A percentile compares a stretch with the other conserved stretches of the same genome.
Conservation (phyloP, 2,329 filamentous ascomycete genomes). For the Cadophora gregata region DNA sequence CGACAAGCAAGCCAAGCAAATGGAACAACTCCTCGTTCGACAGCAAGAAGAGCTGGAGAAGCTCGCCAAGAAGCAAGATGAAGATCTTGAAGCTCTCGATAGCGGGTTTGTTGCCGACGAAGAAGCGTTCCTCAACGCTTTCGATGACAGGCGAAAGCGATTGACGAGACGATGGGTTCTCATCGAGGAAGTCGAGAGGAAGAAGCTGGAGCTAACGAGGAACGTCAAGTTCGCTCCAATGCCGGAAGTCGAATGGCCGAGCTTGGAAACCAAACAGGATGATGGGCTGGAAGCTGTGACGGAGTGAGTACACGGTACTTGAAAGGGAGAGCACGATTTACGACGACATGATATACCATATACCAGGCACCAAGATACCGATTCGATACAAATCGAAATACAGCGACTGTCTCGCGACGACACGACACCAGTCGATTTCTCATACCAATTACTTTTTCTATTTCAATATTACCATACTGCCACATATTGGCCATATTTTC, state of each 20-base stretch:
- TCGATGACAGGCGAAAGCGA: slow-evolving; percentile 52
- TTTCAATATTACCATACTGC: background rate
- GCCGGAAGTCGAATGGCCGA: slow-evolving; percentile 50
- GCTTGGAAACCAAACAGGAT: slow-evolving; percentile 26
- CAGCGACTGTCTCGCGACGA: slow-evolving; percentile 3
- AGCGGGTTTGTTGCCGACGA: slow-evolving; percentile 56
- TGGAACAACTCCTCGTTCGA: slow-evolving; percentile 62
- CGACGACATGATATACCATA: background rate
- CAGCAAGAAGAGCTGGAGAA: slow-evolving; percentile 59
- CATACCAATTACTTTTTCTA: background rate
- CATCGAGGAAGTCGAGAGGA: slow-evolving; percentile 58
- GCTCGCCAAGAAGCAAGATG: slow-evolving; percentile 52
- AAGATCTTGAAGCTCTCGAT: slow-evolving; percentile 56
- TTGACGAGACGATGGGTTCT: slow-evolving; percentile 59
- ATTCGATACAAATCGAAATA: background rate
- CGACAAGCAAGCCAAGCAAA: slow-evolving; percentile 66
- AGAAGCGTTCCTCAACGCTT: slow-evolving; percentile 52
- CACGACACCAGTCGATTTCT: background rate
- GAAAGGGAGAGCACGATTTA: slow-evolving; percentile 3
- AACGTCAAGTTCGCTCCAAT: slow-evolving; percentile 52
- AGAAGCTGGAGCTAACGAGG: slow-evolving; percentile 55
- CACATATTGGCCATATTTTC: background rate
- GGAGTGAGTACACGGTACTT: slow-evolving; percentile 27
- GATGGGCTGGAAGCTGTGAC: slow-evolving; percentile 33
- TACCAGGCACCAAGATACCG: too few species aligned